These are phyloP conservation scores for Carex scoparia DNA, from an alignment of 176 grass and related monocot species.

Conservation along the genomic window DNA sequence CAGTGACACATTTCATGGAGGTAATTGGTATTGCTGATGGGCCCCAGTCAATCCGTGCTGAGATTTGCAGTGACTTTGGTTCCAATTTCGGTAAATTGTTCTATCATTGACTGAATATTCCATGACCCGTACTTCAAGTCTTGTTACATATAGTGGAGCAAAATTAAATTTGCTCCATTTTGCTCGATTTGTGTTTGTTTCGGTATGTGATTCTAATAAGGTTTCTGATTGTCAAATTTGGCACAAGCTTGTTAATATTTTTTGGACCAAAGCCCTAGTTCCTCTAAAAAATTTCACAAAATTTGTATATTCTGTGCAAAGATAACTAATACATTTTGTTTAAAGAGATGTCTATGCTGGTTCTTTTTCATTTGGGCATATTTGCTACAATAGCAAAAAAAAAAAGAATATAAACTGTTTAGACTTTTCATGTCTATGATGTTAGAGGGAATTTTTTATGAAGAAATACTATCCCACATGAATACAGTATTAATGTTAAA, in stretches of 20 bases:
- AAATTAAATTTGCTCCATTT: neutral
- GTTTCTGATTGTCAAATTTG: slow-evolving; percentile 11
- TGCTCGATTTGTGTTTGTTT: neutral
- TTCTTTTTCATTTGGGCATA: neutral
- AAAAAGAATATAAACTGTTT: neutral
- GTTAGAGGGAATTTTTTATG: neutral
- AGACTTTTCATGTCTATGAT: neutral
- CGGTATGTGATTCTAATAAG: neutral
- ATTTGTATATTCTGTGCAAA: neutral
- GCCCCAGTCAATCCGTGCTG: slow-evolving; percentile 57
- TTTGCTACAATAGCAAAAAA: neutral
- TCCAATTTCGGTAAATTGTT: slow-evolving; percentile 55
- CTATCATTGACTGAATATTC: neutral
- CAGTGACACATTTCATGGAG: slow-evolving; percentile 52
- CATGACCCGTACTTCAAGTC: neutral
- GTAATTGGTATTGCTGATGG: slow-evolving; percentile 73
- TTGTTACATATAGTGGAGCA: neutral
- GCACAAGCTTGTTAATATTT: neutral
- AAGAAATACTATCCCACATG: neutral
- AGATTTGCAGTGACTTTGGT: slow-evolving; percentile 85
- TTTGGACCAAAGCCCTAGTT: neutral
- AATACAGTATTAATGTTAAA: neutral
- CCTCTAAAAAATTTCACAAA: neutral
- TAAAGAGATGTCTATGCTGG: neutral
- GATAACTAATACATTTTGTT: neutral